These are phyloP conservation scores for Botrytis hyacinthi DNA, from an alignment of 2,329 filamentous ascomycete genomes.

Conservation along the genomic window DNA sequence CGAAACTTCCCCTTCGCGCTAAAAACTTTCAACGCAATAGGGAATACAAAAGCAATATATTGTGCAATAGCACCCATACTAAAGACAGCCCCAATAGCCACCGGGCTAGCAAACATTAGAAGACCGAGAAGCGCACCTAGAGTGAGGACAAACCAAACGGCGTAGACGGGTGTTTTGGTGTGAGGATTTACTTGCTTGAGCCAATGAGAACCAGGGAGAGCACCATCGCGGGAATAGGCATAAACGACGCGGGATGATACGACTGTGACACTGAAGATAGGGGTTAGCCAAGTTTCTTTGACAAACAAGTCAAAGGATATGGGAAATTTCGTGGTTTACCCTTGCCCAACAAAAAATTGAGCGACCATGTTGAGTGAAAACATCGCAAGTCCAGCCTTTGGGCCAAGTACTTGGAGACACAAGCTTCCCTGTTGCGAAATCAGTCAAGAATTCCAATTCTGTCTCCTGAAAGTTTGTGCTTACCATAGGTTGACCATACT, in stretches of 20 bases:
- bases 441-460: background rate
- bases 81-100: slow-evolving; percentile 67
- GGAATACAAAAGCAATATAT: slow-evolving; percentile 60
- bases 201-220: slow-evolving; percentile 59
- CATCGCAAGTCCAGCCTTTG: slow-evolving; percentile 59
- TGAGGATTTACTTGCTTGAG: slow-evolving; percentile 59
- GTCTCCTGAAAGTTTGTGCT: accelerated
- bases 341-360: slow-evolving; percentile 70
- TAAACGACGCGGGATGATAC: slow-evolving; percentile 64
- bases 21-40: slow-evolving; percentile 57
- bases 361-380: slow-evolving; percentile 66
- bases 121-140: slow-evolving; percentile 60
- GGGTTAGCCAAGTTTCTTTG: accelerated
- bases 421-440: slow-evolving; percentile 47
- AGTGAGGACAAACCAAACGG: slow-evolving; percentile 63
- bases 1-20: slow-evolving; percentile 63
- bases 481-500: slow-evolving; percentile 68
- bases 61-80: slow-evolving; percentile 67
- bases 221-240: slow-evolving; percentile 70
- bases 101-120: slow-evolving; percentile 61
- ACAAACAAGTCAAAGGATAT: accelerated
- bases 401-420: slow-evolving; percentile 61
- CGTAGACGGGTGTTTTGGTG: slow-evolving; percentile 67
- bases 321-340: slow-evolving; percentile 40
- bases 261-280: slow-evolving; percentile 52